Evolutionary conservation across 805 yeast genomes (phyloP), one percentile per base, ranked within the genome.

Genomic region (Candida qinlingensis): DNA sequence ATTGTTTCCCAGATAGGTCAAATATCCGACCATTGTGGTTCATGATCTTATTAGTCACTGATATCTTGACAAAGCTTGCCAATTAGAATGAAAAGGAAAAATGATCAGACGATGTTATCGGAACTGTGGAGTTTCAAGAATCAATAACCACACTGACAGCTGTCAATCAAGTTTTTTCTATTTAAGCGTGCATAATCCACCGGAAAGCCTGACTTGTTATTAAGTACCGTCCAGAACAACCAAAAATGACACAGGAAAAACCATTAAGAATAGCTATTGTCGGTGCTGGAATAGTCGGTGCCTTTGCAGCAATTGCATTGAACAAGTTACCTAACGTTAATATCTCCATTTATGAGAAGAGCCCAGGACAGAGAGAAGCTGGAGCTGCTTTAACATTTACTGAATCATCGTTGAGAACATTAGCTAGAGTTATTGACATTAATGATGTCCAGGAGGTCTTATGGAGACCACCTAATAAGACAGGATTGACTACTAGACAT

Each of bases 371-470:
- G 25, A 49, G 55, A 42, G 55, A 52, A 45, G 44, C 55, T 3
- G 55, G 55, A 25, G 55, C 55, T 31, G 55, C 55, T 7, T n/a
- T 52, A 6, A 49, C 55, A 7, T 50, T 47, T 30, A 47, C 48
- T 12, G 53, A 52, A 31, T 39, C 47, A 30, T 44, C 53, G 3
- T 25, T 50, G 26, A 10, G 9, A 7, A 50, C 53, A 10, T 12
- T 52, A 4, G 36, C 38, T 11, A 45, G 27, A 31, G 49, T 52
- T 7, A 12, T 52, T 7, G 51, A 52, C 35, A 52, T 52, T 13
- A 49, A 52, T 38, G 53, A 49, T 4, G 25, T 52, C 4, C 51
- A 52, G 37, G 7, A 34, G 10, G 42, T 52, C 13, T 33, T 52
- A 7, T 52, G 41, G 34, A 49, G 55, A 47, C 37, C 47, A 6